Conservation (phyloP, 2,329 filamentous ascomycete genomes). For the Akanthomyces dipterigenus region DNA sequence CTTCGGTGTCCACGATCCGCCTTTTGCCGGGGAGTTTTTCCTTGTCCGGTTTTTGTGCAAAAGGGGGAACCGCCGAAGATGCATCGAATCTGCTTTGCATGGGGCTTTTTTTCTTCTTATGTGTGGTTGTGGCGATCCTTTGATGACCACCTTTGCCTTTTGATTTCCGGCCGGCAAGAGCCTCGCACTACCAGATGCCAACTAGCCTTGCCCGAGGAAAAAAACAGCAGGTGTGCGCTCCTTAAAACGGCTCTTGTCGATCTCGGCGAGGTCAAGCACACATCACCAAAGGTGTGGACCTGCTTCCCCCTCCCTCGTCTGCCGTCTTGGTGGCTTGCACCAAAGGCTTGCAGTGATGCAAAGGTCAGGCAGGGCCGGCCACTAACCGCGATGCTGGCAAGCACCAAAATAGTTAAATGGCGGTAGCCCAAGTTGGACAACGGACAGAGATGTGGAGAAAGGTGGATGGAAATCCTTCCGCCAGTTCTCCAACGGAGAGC, state of each 20-base stretch:
- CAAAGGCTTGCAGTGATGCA: background rate
- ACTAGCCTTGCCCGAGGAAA: no score
- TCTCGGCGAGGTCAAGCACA: no score
- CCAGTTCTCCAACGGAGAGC: background rate
- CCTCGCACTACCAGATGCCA: background rate
- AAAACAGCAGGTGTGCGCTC: no score
- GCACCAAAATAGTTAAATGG: no score
- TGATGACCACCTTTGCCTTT: background rate
- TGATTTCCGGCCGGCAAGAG: background rate
- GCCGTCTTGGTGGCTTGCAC: background rate
- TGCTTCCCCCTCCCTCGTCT: no score
- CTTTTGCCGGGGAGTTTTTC: no score
- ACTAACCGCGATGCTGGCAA: no score
- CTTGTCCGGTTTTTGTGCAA: background rate
- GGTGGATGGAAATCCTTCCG: background rate
- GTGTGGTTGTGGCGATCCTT: background rate
- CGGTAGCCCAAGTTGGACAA: background rate
- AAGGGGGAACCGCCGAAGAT: background rate
- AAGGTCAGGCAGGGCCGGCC: no score
- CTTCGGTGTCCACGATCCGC: no score
- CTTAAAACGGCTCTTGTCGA: no score
- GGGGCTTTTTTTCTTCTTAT: no score
- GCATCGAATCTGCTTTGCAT: background rate
- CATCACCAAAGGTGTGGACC: no score
- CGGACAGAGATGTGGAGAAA: background rate